Evolutionary conservation across 2,329 filamentous ascomycete species (phyloP).

Genomic region (Elsinoe necatrix): DNA sequence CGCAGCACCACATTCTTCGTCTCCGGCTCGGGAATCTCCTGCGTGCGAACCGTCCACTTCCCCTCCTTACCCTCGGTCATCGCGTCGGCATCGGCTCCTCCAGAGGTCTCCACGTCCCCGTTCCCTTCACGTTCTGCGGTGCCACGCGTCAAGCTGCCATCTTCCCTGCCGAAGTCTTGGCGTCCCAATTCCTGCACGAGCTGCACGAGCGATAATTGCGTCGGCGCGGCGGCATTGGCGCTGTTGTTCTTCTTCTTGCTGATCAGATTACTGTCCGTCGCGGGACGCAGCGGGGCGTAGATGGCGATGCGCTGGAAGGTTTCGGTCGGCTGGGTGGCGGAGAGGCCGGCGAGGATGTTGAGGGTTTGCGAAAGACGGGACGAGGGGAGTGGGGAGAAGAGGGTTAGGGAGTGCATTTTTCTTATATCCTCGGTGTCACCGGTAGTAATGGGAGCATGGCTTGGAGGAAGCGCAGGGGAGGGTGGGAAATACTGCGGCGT

Average conservation of each 20-base stretch:
- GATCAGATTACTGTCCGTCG: slow-evolving; percentile 36
- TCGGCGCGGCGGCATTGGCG: slow-evolving; percentile 16
- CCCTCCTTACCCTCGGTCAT: not conserved
- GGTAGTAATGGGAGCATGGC: too few relatives aligned
- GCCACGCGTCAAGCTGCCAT: slow-evolving; percentile 16
- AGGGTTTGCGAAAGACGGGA: slow-evolving; percentile 52
- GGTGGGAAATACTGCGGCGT: too few relatives aligned
- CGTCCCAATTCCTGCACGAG: slow-evolving; percentile 26
- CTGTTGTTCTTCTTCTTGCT: slow-evolving; percentile 25
- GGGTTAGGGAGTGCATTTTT: slow-evolving; percentile 54
- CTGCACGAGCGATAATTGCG: slow-evolving; percentile 15
- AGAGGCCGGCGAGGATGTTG: slow-evolving; percentile 53
- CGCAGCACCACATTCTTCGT: slow-evolving; percentile 18
- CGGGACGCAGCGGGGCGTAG: slow-evolving; percentile 43
- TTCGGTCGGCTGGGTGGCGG: slow-evolving; percentile 51
- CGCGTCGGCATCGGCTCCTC: too few relatives aligned
- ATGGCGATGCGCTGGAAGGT: slow-evolving; percentile 48
- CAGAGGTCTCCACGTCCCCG: too few relatives aligned
- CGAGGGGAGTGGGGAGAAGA: slow-evolving; percentile 51
- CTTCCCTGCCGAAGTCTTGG: slow-evolving; percentile 29
- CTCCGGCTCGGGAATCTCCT: slow-evolving; percentile 19
- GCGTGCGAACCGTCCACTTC: not conserved
- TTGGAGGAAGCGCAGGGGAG: too few relatives aligned
- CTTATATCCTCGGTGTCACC: not conserved
- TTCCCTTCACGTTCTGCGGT: not conserved